Percentiles rank a stretch among this genome's conserved stretches.
These are phyloP conservation scores for Cystobasidium slooffiae DNA, from an alignment of 1,284 basidiomycete genomes.

Conservation along the genomic window DNA sequence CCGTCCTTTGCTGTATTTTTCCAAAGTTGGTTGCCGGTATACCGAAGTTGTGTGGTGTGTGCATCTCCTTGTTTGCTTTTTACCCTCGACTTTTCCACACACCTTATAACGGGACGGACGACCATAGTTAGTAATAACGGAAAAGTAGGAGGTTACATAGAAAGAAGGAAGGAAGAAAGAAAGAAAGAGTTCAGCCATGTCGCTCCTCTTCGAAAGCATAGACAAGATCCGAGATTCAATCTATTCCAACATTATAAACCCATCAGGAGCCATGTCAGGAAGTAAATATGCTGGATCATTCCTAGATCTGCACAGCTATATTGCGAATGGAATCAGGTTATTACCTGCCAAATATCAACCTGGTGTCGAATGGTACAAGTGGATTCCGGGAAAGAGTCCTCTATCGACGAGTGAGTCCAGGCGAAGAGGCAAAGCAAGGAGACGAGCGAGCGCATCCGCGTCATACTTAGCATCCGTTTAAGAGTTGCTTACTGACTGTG, in stretches of 20 bases:
- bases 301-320: constrained; percentile 34
- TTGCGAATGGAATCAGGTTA: constrained; percentile 9
- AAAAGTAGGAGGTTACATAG: too few species aligned
- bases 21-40: too few species aligned
- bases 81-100: too few species aligned
- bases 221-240: not conserved
- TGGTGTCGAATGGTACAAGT: constrained; percentile 23
- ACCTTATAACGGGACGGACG: too few species aligned
- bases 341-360: constrained; percentile 33
- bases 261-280: constrained; percentile 17
- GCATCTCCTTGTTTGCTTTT: too few species aligned
- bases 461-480: not conserved
- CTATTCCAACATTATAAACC: constrained; percentile 21
- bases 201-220: not conserved
- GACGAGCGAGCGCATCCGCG: not conserved
- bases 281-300: constrained; percentile 16
- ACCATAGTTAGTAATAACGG: too few species aligned
- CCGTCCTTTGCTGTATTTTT: too few species aligned
- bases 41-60: too few species aligned
- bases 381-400: constrained; percentile 36
- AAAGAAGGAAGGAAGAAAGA: not conserved
- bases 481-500: too few species aligned
- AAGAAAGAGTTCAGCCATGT: not conserved
- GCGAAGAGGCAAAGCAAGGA: not conserved
- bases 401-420: constrained; percentile 37